Conservation (phyloP, 2,329 filamentous ascomycete genomes). For the Fusarium sp. region DNA sequence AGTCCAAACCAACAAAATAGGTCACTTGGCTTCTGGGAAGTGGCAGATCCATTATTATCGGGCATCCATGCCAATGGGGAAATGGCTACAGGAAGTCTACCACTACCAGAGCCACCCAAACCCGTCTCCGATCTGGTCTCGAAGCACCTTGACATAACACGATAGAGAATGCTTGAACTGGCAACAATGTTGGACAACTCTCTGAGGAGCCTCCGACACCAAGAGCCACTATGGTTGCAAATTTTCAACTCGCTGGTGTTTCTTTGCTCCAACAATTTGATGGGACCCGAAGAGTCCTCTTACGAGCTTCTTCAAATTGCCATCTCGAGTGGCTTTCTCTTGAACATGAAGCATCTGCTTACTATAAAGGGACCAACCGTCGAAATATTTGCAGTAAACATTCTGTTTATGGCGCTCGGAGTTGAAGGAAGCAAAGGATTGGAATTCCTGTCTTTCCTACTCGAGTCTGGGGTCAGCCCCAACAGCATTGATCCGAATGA, state of each 20-base stretch:
- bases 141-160: fast-evolving
- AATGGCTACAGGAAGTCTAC: fast-evolving
- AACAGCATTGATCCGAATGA: fast-evolving
- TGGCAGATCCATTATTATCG: fast-evolving
- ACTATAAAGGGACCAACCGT: fast-evolving
- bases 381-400: not conserved
- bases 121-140: fast-evolving
- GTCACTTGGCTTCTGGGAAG: fast-evolving
- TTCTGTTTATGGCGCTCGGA: fast-evolving
- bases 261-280: not conserved
- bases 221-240: not conserved
- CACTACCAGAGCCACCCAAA: fast-evolving
- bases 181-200: fast-evolving
- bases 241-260: not conserved
- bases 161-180: fast-evolving
- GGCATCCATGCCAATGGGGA: fast-evolving
- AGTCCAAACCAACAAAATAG: fast-evolving
- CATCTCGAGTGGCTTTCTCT: not conserved
- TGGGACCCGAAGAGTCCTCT: fast-evolving
- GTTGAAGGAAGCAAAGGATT: fast-evolving
- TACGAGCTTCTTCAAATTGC: fast-evolving
- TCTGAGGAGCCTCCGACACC: fast-evolving
- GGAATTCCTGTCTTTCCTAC: fast-evolving
- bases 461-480: not conserved
- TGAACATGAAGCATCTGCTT: not conserved